Evolutionary conservation across 2,329 filamentous ascomycete genomes (phyloP).

Genomic region (Camptophora hylomeconis): DNA sequence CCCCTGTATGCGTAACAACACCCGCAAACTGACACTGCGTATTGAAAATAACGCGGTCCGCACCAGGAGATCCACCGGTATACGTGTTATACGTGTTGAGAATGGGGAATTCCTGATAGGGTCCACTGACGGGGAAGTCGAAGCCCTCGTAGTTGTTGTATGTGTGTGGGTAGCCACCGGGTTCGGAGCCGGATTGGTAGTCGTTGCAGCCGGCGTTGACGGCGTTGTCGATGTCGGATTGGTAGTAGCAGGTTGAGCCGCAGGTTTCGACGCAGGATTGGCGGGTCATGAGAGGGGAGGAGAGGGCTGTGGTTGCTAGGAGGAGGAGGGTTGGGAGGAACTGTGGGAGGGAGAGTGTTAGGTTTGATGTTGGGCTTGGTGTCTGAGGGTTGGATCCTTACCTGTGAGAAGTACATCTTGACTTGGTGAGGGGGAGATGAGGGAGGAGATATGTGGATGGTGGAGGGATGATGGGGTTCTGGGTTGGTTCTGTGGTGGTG

Average conservation of each 20-base stretch:
- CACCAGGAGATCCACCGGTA: slow-evolving; percentile 48
- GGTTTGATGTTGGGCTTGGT: too few species aligned
- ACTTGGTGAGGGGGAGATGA: background rate
- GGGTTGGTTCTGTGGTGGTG: too few species aligned
- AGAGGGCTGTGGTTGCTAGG: slow-evolving; percentile 4
- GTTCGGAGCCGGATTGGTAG: slow-evolving; percentile 28
- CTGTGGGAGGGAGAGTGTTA: too few species aligned
- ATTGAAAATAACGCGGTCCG: slow-evolving; percentile 56
- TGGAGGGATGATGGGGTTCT: slow-evolving; percentile 1
- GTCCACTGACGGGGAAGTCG: slow-evolving; percentile 41
- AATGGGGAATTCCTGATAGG: slow-evolving; percentile 54
- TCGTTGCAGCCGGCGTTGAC: slow-evolving; percentile 39
- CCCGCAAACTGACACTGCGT: slow-evolving; percentile 43
- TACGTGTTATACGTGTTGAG: slow-evolving; percentile 34
- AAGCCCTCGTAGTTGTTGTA: slow-evolving; percentile 54
- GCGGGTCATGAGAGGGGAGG: slow-evolving; percentile 21
- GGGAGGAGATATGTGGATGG: background rate
- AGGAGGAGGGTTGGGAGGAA: slow-evolving; percentile 6
- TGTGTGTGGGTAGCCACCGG: slow-evolving; percentile 41
- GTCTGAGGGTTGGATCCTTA: too few species aligned
- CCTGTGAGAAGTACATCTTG: slow-evolving; percentile 5
- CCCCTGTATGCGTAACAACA: slow-evolving; percentile 57
- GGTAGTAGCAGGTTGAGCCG: slow-evolving; percentile 39
- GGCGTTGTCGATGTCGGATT: slow-evolving; percentile 37
- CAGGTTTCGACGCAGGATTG: slow-evolving; percentile 39